phyloP scores from a whole-genome alignment of 306 rosid genomes.

The Abrus precatorius region DNA sequence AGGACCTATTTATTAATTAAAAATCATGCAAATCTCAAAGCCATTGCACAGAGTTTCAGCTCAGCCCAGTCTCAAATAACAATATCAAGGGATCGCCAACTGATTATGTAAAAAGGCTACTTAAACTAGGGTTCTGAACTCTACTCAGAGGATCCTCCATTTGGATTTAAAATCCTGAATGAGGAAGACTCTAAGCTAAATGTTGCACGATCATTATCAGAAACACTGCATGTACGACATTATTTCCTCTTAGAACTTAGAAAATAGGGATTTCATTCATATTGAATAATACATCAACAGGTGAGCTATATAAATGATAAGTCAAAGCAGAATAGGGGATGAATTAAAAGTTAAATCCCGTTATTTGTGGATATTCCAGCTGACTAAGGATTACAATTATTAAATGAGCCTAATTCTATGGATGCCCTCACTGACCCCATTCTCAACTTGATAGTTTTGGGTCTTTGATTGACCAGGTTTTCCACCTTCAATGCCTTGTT shows the following conservation, averaged over 20 bases:
- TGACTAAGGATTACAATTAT: neutral
- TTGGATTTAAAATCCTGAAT: slow-evolving; percentile 8
- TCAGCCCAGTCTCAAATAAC: slow-evolving; percentile 26
- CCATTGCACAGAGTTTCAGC: slow-evolving; percentile 16
- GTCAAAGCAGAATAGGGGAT: neutral
- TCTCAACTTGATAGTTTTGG: too few relatives aligned
- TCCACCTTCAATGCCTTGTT: too few relatives aligned
- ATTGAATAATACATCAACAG: neutral
- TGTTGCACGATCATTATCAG: slow-evolving; percentile 15
- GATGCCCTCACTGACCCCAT: too few relatives aligned
- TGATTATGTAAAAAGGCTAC: slow-evolving; percentile 9
- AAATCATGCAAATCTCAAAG: slow-evolving; percentile 18
- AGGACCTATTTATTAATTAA: slow-evolving; percentile 15
- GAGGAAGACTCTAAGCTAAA: slow-evolving; percentile 22
- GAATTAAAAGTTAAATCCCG: neutral
- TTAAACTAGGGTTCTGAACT: slow-evolving; percentile 19
- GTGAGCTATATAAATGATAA: neutral
- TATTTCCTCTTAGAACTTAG: neutral
- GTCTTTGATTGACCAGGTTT: too few relatives aligned
- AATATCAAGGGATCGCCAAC: slow-evolving; percentile 11
- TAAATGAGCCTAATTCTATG: too few relatives aligned
- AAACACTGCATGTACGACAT: neutral
- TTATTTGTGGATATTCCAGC: slow-evolving; percentile 9
- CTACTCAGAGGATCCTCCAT: slow-evolving; percentile 23
- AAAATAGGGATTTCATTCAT: neutral